These are phyloP conservation scores for Sphenostylis stenocarpa DNA, from an alignment of 306 rosid species.

Conservation along the genomic window DNA sequence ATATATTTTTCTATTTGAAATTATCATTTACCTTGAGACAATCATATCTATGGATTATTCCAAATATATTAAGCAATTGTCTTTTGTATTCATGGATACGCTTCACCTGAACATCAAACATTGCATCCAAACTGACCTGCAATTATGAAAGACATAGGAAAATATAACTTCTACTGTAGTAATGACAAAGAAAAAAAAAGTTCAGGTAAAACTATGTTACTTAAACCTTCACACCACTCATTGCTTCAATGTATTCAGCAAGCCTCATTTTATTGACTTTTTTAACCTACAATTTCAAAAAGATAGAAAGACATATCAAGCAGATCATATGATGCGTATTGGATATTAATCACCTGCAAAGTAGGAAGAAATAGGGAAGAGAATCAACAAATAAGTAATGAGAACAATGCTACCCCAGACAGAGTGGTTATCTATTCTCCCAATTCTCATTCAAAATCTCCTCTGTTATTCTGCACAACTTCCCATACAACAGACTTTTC, in stretches of 20 bases:
- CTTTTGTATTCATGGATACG: conserved; percentile 81
- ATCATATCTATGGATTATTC: conserved; percentile 74
- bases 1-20: not conserved
- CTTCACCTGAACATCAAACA: conserved; percentile 85
- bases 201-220: conserved; percentile 12
- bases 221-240: conserved; percentile 70
- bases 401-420: too few species aligned
- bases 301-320: conserved; percentile 8
- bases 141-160: conserved; percentile 25
- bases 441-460: too few species aligned
- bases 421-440: too few species aligned
- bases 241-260: conserved; percentile 72
- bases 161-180: conserved; percentile 29
- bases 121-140: conserved; percentile 81
- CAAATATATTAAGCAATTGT: conserved; percentile 71
- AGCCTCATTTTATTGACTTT: conserved; percentile 73
- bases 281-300: conserved; percentile 53
- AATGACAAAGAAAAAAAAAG: conserved; percentile 9
- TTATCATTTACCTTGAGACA: conserved; percentile 61
- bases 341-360: too few species aligned
- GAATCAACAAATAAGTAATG: too few species aligned
- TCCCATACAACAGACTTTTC: too few species aligned
- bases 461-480: too few species aligned
- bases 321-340: not conserved
- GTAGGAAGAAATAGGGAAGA: too few species aligned